phyloP scores from a whole-genome alignment of 805 yeast species.

The Sungouiella thailandica region DNA sequence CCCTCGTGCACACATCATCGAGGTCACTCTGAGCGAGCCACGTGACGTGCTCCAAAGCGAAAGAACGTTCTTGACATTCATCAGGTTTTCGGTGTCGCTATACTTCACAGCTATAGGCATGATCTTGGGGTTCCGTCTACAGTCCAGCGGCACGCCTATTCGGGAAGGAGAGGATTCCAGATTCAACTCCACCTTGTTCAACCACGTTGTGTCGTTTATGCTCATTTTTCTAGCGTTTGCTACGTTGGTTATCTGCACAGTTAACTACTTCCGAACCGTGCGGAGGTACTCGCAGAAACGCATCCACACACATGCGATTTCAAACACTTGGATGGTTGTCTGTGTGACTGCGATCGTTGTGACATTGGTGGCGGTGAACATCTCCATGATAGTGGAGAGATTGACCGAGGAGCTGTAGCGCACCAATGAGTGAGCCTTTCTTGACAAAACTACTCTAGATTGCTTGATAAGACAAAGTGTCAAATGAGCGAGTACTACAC shows the following conservation, averaged over 20 bases:
- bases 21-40: conserved; percentile 34
- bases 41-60: conserved; percentile 52
- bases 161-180: too few species aligned
- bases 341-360: conserved; percentile 30
- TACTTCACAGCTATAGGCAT: conserved; percentile 45
- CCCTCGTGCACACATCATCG: conserved; percentile 8
- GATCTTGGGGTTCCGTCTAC: conserved; percentile 38
- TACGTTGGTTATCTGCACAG: conserved; percentile 32
- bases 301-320: conserved; percentile 34
- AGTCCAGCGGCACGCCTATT: conserved; percentile 2
- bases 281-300: conserved; percentile 38
- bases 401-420: too few species aligned
- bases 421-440: too few species aligned
- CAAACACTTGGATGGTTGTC: conserved; percentile 24
- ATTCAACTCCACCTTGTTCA: conserved; percentile 6
- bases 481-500: too few species aligned
- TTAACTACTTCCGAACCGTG: conserved; percentile 42
- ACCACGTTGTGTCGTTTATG: conserved; percentile 25
- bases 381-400: conserved; percentile 21
- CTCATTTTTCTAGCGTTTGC: conserved; percentile 35
- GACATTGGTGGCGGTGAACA: conserved; percentile 31
- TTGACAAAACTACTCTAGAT: too few species aligned
- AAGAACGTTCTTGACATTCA: conserved; percentile 46
- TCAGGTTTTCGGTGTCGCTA: conserved; percentile 42
- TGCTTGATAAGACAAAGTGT: too few species aligned